phyloP scores from a whole-genome alignment of 345 rosid species.

The Ceriops tagal region DNA sequence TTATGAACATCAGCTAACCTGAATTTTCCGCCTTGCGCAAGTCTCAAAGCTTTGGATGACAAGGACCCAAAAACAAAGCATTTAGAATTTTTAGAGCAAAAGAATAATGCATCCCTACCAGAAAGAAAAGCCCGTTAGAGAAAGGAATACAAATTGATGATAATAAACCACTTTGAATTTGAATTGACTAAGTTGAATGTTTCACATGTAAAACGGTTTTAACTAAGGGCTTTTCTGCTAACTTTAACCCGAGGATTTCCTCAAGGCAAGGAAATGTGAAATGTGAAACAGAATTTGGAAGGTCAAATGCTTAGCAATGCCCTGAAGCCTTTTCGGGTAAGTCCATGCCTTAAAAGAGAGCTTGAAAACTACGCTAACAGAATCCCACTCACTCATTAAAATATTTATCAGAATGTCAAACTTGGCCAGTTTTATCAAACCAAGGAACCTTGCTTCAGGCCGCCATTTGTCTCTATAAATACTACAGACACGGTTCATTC shows the following conservation, averaged over 20 bases:
- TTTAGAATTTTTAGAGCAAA: background rate
- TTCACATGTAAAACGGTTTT: slow-evolving; percentile 9
- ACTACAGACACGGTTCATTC: slow-evolving; percentile 17
- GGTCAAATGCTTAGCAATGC: slow-evolving; percentile 15
- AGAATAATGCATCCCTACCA: background rate
- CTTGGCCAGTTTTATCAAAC: slow-evolving; percentile 23
- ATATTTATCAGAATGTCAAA: slow-evolving; percentile 29
- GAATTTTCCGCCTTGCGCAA: slow-evolving; percentile 7
- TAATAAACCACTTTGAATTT: background rate
- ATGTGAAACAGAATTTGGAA: slow-evolving; percentile 10
- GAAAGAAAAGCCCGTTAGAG: background rate
- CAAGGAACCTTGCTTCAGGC: background rate
- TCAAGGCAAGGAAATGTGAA: slow-evolving; percentile 9
- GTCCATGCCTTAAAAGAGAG: slow-evolving; percentile 21
- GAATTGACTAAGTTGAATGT: background rate
- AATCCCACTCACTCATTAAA: slow-evolving; percentile 10
- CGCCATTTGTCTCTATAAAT: slow-evolving; percentile 40
- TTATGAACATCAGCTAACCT: background rate
- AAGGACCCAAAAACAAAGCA: background rate
- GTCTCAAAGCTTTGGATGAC: background rate
- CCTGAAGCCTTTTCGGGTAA: slow-evolving; percentile 7
- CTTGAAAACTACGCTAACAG: slow-evolving; percentile 15
- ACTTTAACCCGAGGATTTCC: background rate
- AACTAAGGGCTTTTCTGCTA: background rate
- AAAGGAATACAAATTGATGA: background rate